These are phyloP conservation scores for Phanerodontia chrysosporium DNA, from an alignment of 768 basidiomycete genomes.

Conservation along the genomic window DNA sequence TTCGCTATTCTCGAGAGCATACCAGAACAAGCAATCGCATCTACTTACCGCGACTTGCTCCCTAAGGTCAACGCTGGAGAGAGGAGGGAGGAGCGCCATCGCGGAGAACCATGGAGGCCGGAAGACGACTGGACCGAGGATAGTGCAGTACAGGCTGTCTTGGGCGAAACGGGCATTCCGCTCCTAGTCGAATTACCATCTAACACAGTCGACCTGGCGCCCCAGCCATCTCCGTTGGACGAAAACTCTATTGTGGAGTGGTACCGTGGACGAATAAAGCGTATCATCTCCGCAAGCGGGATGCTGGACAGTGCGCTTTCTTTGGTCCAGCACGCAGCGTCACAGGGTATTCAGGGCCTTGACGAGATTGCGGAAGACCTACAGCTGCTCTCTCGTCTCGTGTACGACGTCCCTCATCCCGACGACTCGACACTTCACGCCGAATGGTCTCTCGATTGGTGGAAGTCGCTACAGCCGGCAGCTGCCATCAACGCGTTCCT, in stretches of 20 bases:
- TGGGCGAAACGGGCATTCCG: slow-evolving; percentile 27
- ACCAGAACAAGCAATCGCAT: slow-evolving; percentile 69
- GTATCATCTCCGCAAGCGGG: slow-evolving; percentile 61
- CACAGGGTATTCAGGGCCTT: slow-evolving; percentile 69
- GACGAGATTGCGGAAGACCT: slow-evolving; percentile 92
- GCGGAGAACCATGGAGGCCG: slow-evolving; percentile 43
- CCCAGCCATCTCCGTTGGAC: slow-evolving; percentile 32
- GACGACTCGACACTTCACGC: slow-evolving; percentile 36
- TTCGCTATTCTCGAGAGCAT: slow-evolving; percentile 66
- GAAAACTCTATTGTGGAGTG: slow-evolving; percentile 57
- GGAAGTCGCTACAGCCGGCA: slow-evolving; percentile 64
- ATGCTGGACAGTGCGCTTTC: slow-evolving; percentile 77
- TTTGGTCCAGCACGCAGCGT: slow-evolving; percentile 81
- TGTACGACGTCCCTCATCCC: slow-evolving; percentile 64
- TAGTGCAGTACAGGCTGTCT: slow-evolving; percentile 36
- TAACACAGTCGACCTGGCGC: slow-evolving; percentile 3
- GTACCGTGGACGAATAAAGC: slow-evolving; percentile 67
- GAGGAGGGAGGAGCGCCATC: slow-evolving; percentile 37
- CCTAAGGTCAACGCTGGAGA: slow-evolving; percentile 52
- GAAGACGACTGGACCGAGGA: slow-evolving; percentile 59
- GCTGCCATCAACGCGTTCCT: slow-evolving; percentile 75
- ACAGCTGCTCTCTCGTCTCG: slow-evolving; percentile 76
- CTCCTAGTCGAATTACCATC: background rate
- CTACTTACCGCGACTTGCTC: slow-evolving; percentile 55
- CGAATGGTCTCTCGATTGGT: slow-evolving; percentile 76